Conservation (phyloP, 75 land plant species). For the Pinus taeda region DNA sequence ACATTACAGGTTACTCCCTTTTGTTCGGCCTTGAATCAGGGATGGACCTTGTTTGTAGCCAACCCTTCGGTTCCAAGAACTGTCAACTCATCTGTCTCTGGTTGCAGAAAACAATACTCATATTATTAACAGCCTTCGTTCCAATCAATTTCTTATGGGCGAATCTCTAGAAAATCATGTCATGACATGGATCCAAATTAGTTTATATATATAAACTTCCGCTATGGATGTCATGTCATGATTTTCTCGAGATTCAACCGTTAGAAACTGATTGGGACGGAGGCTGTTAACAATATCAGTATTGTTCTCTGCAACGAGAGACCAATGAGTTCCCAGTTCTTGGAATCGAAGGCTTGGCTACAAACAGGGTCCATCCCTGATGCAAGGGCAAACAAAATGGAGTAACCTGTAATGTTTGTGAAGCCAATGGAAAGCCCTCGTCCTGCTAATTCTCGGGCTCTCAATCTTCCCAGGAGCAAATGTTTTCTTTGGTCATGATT, state of each 20-base stretch:
- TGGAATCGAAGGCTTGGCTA: slow-evolving; percentile 78
- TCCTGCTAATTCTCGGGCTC: no score
- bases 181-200: no score
- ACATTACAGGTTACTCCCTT: slow-evolving; percentile 92
- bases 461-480: no score
- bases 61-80: slow-evolving; percentile 74
- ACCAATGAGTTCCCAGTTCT: slow-evolving; percentile 61
- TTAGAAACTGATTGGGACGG: slow-evolving; percentile 55
- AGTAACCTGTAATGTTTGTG: slow-evolving; percentile 69
- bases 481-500: no score
- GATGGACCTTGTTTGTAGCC: slow-evolving; percentile 85
- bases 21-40: slow-evolving; percentile 89
- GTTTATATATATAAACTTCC: no score
- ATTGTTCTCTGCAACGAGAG: slow-evolving; percentile 77
- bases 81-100: slow-evolving; percentile 62
- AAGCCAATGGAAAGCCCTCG: slow-evolving; percentile 19
- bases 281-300: slow-evolving; percentile 57
- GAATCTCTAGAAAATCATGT: background rate
- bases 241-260: no score
- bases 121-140: no score
- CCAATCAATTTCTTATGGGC: slow-evolving; percentile 51
- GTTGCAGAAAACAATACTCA: slow-evolving; percentile 45
- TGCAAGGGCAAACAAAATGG: slow-evolving; percentile 58
- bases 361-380: slow-evolving; percentile 92
- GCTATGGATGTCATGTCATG: no score